Conservation (phyloP, 352 stramenopile genomes). For the Hyaloperonospora arabidopsidis region DNA sequence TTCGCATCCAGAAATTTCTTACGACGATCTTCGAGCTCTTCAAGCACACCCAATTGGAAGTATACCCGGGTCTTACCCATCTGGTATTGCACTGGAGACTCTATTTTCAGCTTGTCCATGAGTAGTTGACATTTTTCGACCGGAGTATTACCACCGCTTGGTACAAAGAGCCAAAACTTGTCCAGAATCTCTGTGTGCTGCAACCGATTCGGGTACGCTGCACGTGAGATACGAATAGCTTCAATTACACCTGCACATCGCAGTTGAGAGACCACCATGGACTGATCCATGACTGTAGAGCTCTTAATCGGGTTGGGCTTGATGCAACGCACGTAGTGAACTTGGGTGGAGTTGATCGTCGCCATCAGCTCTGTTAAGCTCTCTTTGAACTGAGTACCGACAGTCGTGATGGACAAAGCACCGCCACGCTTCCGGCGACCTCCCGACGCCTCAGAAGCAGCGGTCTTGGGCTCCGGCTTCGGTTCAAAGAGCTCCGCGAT, state of each 20-base stretch:
- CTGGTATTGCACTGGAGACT: slow-evolving; percentile 70
- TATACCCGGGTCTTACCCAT: slow-evolving; percentile 86
- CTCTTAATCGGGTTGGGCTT: slow-evolving; percentile 98
- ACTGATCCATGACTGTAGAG: slow-evolving; percentile 80
- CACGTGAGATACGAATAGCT: slow-evolving; percentile 95
- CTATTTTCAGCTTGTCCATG: slow-evolving; percentile 74
- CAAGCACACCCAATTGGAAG: slow-evolving; percentile 76
- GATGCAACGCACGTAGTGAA: slow-evolving; percentile 98
- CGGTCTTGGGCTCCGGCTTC: slow-evolving; percentile 41
- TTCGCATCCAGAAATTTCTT: slow-evolving; percentile 83
- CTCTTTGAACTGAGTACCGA: slow-evolving; percentile 90
- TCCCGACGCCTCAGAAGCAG: slow-evolving; percentile 26
- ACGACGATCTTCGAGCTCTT: slow-evolving; percentile 78
- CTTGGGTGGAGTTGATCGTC: slow-evolving; percentile 92
- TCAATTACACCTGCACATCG: slow-evolving; percentile 98
- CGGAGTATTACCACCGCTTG: slow-evolving; percentile 41
- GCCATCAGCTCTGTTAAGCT: slow-evolving; percentile 91
- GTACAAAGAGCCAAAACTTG: slow-evolving; percentile 81
- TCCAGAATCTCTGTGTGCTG: slow-evolving; percentile 81
- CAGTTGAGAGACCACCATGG: slow-evolving; percentile 93
- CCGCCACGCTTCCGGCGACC: slow-evolving; percentile 46
- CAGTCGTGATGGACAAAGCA: slow-evolving; percentile 58
- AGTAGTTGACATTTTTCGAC: slow-evolving; percentile 66
- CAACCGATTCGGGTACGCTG: slow-evolving; percentile 97
- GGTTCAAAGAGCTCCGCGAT: slow-evolving; percentile 67